Conservation (phyloP, 805 yeast species). For the Maudiozyma serrabonitensis region DNA sequence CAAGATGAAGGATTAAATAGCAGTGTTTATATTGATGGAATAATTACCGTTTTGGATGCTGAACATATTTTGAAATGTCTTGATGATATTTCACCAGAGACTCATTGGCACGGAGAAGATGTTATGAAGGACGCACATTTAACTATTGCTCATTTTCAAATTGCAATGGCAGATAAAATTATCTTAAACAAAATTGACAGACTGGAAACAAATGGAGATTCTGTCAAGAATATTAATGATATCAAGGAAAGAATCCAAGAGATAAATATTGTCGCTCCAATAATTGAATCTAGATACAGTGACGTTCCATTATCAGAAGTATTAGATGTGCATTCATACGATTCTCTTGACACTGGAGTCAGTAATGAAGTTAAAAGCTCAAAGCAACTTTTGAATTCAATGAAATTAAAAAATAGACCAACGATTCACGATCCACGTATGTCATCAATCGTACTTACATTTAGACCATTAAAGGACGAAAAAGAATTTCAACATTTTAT, state of each 20-base stretch:
- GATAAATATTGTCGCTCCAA: slow-evolving; percentile 63
- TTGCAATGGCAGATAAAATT: slow-evolving; percentile 81
- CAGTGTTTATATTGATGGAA: slow-evolving; percentile 82
- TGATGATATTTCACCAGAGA: slow-evolving; percentile 50
- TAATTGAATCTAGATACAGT: slow-evolving; percentile 64
- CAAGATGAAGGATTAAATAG: slow-evolving; percentile 81
- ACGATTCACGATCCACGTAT: slow-evolving; percentile 43
- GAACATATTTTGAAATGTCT: slow-evolving; percentile 56
- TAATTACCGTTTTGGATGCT: slow-evolving; percentile 76
- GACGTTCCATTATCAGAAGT: slow-evolving; percentile 54
- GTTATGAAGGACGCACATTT: slow-evolving; percentile 34
- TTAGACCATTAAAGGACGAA: slow-evolving; percentile 31
- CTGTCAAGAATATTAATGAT: slow-evolving; percentile 9
- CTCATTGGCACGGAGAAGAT: slow-evolving; percentile 53
- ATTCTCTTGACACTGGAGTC: slow-evolving; percentile 17
- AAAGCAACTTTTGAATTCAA: slow-evolving; percentile 1
- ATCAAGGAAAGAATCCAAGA: slow-evolving; percentile 30
- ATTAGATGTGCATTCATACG: slow-evolving; percentile 75
- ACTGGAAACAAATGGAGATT: slow-evolving; percentile 5
- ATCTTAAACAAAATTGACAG: slow-evolving; percentile 72
- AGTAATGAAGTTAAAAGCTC: slow-evolving; percentile 1
- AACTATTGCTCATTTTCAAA: slow-evolving; percentile 81
- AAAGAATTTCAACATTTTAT: slow-evolving; percentile 42
- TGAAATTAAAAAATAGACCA: slow-evolving; percentile 5
- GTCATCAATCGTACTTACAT: slow-evolving; percentile 42